A percentile compares a stretch with the other conserved stretches of the same genome.
These are phyloP conservation scores for Epichloe sibirici DNA, from an alignment of 2,329 filamentous ascomycete genomes.

Conservation along the genomic window DNA sequence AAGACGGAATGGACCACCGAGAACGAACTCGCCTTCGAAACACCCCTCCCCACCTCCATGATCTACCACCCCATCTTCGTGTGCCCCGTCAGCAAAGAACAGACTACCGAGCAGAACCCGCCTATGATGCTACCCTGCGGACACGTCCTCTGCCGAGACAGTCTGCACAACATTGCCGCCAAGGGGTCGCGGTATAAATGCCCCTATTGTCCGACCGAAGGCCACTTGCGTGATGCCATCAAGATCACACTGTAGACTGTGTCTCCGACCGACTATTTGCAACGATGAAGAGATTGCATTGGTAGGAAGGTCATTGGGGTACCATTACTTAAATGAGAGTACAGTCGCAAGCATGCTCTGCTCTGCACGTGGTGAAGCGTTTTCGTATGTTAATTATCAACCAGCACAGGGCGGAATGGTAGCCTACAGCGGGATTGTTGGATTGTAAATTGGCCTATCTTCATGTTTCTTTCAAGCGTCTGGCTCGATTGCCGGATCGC, in stretches of 20 bases:
- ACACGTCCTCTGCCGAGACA: slow-evolving; percentile 83
- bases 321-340: too few species aligned
- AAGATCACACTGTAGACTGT: slow-evolving; percentile 50
- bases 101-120: slow-evolving; percentile 84
- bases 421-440: neutral
- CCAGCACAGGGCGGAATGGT: neutral
- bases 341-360: too few species aligned
- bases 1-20: slow-evolving; percentile 90
- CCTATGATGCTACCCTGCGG: slow-evolving; percentile 96
- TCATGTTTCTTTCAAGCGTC: neutral
- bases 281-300: neutral
- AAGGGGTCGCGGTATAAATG: slow-evolving; percentile 84
- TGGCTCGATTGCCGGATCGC: neutral
- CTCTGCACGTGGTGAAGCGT: neutral
- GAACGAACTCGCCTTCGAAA: slow-evolving; percentile 76
- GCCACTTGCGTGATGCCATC: slow-evolving; percentile 61
- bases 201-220: slow-evolving; percentile 86
- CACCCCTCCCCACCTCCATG: slow-evolving; percentile 45
- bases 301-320: too few species aligned
- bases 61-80: slow-evolving; percentile 95
- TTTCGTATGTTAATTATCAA: neutral
- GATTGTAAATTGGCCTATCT: neutral
- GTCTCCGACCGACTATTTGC: neutral
- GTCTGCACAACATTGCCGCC: slow-evolving; percentile 62
- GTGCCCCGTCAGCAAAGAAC: slow-evolving; percentile 92